A percentile compares a stretch with the other conserved stretches of the same genome.
Conservation (phyloP, 176 grass and related monocot species). For the Puccinellia tenuiflora region DNA sequence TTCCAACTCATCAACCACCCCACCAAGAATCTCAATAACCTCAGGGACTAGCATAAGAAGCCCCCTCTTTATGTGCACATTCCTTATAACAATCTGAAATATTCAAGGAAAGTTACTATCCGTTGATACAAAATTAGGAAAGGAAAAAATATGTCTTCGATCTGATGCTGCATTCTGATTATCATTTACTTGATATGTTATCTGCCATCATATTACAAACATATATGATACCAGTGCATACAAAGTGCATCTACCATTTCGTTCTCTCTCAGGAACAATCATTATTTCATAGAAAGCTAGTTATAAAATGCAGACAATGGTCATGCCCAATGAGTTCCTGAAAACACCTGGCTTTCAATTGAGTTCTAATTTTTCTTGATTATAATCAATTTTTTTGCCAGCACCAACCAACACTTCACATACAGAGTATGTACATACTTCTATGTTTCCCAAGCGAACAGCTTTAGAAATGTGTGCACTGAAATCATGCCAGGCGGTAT, state of each 20-base stretch:
- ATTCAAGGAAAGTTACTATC: neutral
- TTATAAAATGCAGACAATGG: neutral
- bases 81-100: conserved; percentile 72
- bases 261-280: neutral
- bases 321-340: neutral
- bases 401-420: neutral
- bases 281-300: neutral
- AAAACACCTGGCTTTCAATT: neutral
- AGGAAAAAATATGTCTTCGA: neutral
- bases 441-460: neutral
- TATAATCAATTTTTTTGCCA: neutral
- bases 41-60: conserved; percentile 88
- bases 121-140: neutral
- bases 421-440: neutral
- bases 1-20: conserved; percentile 65
- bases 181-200: neutral
- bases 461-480: neutral
- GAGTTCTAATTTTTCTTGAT: conserved; percentile 6
- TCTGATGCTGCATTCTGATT: neutral
- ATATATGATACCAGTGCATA: neutral
- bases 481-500: neutral
- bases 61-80: conserved; percentile 71
- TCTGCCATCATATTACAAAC: neutral
- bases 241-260: neutral
- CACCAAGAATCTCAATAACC: conserved; percentile 74